Conservation (phyloP, 2,329 filamentous ascomycete species). For the Cryphonectria radicalis region DNA sequence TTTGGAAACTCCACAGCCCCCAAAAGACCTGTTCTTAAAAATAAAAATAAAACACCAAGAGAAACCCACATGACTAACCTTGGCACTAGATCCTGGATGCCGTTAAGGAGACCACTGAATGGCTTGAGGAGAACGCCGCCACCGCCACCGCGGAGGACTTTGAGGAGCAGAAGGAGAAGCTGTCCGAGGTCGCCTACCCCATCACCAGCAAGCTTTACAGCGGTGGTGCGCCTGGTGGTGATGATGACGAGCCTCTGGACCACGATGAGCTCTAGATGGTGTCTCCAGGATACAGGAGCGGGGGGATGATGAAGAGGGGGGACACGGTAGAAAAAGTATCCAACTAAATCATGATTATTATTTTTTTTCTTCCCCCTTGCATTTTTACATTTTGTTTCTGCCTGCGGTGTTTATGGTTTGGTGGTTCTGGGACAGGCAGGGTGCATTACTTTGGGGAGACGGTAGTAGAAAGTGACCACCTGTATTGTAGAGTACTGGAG, state of each 20-base stretch:
- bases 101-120: constrained; percentile 95
- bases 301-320: neutral
- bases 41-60: neutral
- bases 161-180: constrained; percentile 99
- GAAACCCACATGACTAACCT: constrained; percentile 40
- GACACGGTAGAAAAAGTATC: constrained; percentile 26
- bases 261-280: constrained; percentile 78
- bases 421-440: constrained; percentile 19
- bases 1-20: neutral
- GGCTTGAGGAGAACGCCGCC: constrained; percentile 93
- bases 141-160: constrained; percentile 91
- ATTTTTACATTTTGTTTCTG: neutral
- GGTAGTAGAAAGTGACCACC: constrained; percentile 23
- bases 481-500: constrained; percentile 27
- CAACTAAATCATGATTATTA: constrained; percentile 27
- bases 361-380: neutral
- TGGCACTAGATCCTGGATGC: constrained; percentile 75
- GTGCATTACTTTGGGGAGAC: constrained; percentile 18
- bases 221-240: constrained; percentile 65
- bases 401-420: constrained; percentile 25
- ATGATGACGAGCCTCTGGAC: constrained; percentile 69
- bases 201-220: constrained; percentile 98
- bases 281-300: neutral
- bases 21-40: neutral
- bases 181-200: constrained; percentile 93